Percentiles rank a stretch among this genome's conserved stretches.
Conservation (phyloP, 176 grass and related monocot species). For the Aegilops bicornis region DNA sequence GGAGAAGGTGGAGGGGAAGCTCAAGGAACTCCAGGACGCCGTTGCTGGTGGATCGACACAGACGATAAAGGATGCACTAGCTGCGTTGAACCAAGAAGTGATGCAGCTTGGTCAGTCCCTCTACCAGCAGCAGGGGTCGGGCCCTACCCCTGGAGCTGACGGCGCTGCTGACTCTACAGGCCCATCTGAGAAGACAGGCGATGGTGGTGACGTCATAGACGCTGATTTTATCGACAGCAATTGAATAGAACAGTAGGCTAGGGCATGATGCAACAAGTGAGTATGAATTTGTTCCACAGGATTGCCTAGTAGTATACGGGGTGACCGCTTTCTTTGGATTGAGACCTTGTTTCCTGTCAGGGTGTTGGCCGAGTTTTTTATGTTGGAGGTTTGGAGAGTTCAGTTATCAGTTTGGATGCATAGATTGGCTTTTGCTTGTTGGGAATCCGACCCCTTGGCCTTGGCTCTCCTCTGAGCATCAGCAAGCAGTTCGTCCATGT, state of each 20-base stretch:
- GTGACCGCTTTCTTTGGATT: conserved; percentile 28
- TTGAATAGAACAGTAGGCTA: conserved; percentile 26
- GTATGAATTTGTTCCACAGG: neutral
- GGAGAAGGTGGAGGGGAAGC: conserved; percentile 54
- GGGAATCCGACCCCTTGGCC: too few species aligned
- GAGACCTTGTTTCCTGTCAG: conserved; percentile 16
- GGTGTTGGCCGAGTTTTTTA: conserved; percentile 23
- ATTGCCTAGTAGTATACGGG: conserved; percentile 34
- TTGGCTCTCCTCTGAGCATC: too few species aligned
- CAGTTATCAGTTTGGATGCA: too few species aligned
- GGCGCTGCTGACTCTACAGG: conserved; percentile 17
- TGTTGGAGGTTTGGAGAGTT: neutral
- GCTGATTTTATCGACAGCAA: conserved; percentile 77
- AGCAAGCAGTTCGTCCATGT: too few species aligned
- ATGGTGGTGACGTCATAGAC: conserved; percentile 56
- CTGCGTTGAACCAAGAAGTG: conserved; percentile 67
- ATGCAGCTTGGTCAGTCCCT: conserved; percentile 76
- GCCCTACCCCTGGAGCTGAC: conserved; percentile 44
- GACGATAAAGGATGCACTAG: conserved; percentile 55
- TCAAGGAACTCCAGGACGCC: conserved; percentile 53
- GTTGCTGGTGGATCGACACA: conserved; percentile 49
- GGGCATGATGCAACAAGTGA: neutral
- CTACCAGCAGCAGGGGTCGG: conserved; percentile 60
- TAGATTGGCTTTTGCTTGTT: too few species aligned
- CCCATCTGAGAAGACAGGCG: conserved; percentile 37